Base-by-base conservation (phyloP, 2,329 filamentous ascomycete genomes). In the Leptographium radiaticola region DNA sequence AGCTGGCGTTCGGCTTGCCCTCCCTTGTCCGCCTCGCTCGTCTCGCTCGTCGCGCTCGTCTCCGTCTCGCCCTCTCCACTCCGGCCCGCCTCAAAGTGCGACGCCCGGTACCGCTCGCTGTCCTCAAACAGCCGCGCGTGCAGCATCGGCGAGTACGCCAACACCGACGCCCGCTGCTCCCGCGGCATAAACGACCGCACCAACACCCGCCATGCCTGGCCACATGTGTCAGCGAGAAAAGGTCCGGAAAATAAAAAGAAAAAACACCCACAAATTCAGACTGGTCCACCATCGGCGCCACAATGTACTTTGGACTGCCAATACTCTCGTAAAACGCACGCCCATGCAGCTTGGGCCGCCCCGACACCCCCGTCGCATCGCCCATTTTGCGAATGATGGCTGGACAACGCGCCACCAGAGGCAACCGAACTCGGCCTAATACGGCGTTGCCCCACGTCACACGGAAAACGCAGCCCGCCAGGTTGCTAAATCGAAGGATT, bases 211-310 rank as follows among this genome's bases (percentile, higher is more conserved):
- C 93, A 98, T 62, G 91, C 93, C 90, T 95, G 59, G 34, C 38
- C 39, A 55, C 13, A 11, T 15, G 40, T 25, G 42, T 15, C 13
- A 45, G 16, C 20, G 11, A 56, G 20, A 50, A 13, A 20, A 6
- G 20, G 8, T 25, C 42, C 34, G 36, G n/a, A 36, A 6, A 43
- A 5, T 12, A 16, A 25, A 30, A 2, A 9, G 5, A 39, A 1
- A 16, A 38, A 25, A 6, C 34, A 50, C 84, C 60, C 74, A 95
- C 90, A 73, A 97, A 96, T 73, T 98, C 93, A 36, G 89, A 96
- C 68, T 96, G 88, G 65, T 98, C 91, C 25, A 98, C 93, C 93
- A 98, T 98, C 39, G 93, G 93, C 38, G 93, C 93, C 53, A 98
- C 78, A 34, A 98, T 81, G 60, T 86, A 84, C 70, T 88, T 95